Evolutionary conservation across 2,329 filamentous ascomycete species (phyloP), one percentile per base, ranked within the genome.

Genomic region (Colletotrichum navitas): DNA sequence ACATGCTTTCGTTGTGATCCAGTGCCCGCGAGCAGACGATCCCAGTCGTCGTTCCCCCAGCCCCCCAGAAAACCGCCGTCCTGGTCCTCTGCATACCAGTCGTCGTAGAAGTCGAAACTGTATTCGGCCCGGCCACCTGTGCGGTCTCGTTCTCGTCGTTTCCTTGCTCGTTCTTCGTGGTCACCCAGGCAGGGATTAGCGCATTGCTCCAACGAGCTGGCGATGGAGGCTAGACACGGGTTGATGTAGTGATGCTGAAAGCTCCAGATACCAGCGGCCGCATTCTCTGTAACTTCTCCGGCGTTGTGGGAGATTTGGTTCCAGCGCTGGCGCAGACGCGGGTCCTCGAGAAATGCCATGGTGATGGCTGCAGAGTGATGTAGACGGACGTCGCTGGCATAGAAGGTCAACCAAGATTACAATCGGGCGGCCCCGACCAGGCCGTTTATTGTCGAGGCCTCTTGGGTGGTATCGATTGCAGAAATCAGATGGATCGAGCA

Each of bases 41-140:
- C 95, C 84, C 97, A 90, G 79, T 97, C 94, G 77, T 97, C 94
- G 75, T 84, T 91, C 49, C 92, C 91, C 93, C 94, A 97, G 56
- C 90, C 82, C 63, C 95, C 83, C 59, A 95, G 80, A 14, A 73
- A 68, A 0, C 91, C 88, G 62, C 88, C 87, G 39, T 78, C 78
- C 63, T 83, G 81, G 65, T 86, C 84, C 60, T 89, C 87, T 66
- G 88, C 86, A 73, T 97, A 94, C 95, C 95, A 98, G 81, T 98
- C 95, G 81, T 98, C 95, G 83, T 98, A 98, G 80, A 98, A 98
- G 81, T 98, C 95, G 79, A 98, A 98, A 77, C 90, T 95, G 77
- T 93, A 89, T 81, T 98, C 95, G 36, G 94, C 93, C 63, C 90
- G 82, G 2, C 89, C 90, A 72, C 83, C 82, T 32, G 85, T 83